Evolutionary conservation across 1,284 basidiomycete genomes (phyloP).

Genomic region (Cutaneotrichosporon mucoides): DNA sequence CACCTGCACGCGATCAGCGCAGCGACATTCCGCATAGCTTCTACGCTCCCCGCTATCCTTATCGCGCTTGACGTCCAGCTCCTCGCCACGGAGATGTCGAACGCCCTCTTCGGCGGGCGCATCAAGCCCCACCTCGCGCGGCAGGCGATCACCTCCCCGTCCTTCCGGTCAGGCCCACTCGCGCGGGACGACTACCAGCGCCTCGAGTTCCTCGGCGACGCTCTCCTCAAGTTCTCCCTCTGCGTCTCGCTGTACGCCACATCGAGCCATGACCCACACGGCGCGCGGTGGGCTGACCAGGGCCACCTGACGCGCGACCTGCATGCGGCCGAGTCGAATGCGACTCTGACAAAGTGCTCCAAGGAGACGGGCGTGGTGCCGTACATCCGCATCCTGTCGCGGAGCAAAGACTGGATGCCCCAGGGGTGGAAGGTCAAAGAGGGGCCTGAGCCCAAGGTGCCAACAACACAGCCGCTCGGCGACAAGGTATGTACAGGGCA

Average conservation of each 20-base stretch:
- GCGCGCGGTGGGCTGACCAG: neutral
- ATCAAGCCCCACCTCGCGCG: constrained; percentile 15
- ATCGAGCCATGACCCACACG: no score
- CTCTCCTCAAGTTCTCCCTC: constrained; percentile 32
- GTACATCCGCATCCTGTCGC: constrained; percentile 27
- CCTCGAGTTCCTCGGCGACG: constrained; percentile 43
- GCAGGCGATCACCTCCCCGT: constrained; percentile 27
- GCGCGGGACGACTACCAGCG: constrained; percentile 32
- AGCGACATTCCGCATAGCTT: constrained; percentile 22
- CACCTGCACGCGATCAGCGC: constrained; percentile 28
- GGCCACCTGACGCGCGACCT: constrained; percentile 20
- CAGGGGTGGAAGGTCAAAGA: constrained; percentile 22
- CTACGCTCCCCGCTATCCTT: constrained; percentile 25
- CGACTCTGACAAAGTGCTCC: constrained; percentile 20
- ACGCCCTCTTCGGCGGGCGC: constrained; percentile 6
- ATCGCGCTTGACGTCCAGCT: constrained; percentile 27
- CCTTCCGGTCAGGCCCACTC: neutral
- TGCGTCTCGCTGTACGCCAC: neutral
- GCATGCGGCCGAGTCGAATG: constrained; percentile 29
- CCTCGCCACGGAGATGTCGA: constrained; percentile 27
- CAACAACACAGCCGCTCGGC: constrained; percentile 13
- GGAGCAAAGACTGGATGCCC: constrained; percentile 23
- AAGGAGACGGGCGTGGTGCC: constrained; percentile 24
- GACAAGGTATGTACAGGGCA: constrained; percentile 16
- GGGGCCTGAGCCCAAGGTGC: neutral